Percentiles rank a stretch among this genome's conserved stretches.
Evolutionary conservation across 768 basidiomycete species (phyloP).

Genomic region (Panaeolus papilionaceus): DNA sequence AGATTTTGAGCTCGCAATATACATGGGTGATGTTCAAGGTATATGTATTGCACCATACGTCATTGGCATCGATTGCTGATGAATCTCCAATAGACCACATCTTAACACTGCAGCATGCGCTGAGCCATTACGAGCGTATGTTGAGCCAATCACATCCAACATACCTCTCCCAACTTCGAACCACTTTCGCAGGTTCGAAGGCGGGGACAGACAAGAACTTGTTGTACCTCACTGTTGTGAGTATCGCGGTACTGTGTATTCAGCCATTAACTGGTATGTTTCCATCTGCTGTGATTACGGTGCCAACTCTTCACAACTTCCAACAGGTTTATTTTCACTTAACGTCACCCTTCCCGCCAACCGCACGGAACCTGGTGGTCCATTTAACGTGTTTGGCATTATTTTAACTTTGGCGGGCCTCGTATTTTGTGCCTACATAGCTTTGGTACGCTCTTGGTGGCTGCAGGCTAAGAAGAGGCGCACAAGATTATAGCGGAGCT

Average conservation of each 20-base stretch:
- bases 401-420: constrained; percentile 53
- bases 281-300: constrained; percentile 9
- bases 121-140: constrained; percentile 88
- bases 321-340: constrained; percentile 67
- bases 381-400: constrained; percentile 60
- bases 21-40: constrained; percentile 95
- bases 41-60: constrained; percentile 21
- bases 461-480: constrained; percentile 51
- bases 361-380: constrained; percentile 35
- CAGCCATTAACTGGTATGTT: constrained; percentile 63
- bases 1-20: constrained; percentile 77
- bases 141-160: constrained; percentile 88
- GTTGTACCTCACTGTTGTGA: constrained; percentile 69
- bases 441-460: constrained; percentile 70
- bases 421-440: constrained; percentile 51
- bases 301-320: background rate
- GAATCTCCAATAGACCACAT: constrained; percentile 74
- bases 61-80: constrained; percentile 16
- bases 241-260: constrained; percentile 69
- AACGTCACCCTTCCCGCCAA: constrained; percentile 75
- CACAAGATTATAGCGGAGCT: constrained; percentile 8
- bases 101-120: constrained; percentile 81
- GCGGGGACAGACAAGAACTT: constrained; percentile 69
- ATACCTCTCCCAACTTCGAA: constrained; percentile 79
- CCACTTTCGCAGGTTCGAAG: constrained; percentile 64